Evolutionary conservation across 148 eudicot genomes (phyloP), one percentile per base, ranked within the genome.

Genomic region (Salicornia ramosissima): DNA sequence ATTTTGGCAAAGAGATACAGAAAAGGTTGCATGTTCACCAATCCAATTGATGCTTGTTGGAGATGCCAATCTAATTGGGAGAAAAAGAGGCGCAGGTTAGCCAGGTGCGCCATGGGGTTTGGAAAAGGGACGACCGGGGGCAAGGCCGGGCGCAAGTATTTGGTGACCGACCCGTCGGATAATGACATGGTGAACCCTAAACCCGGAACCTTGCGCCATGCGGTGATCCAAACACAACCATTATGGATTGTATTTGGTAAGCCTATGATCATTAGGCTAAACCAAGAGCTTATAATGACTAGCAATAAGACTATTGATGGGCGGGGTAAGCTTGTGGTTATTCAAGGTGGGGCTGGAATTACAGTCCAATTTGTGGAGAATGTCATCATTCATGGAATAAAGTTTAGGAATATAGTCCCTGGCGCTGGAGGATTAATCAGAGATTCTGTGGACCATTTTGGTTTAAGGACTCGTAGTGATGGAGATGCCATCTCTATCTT

Each of bases 271-370:
- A 88, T 88, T 33, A 80, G 70, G 65, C 80, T 88, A 15, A 84
- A 75, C 61, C 81, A 86, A 36, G 93, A 88, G 78, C 88, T 88
- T 22, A 80, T 88, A 18, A 66, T 88, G 75, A 72, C 70, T 43
- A 86, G 90, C 71, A 39, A 84, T 76, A 88, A 88, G 74, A 88
- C 94, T 28, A 86, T 88, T 7, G 94, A 88, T 47, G 90, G 75
- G 0, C 68, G 94, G 15, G 94, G 94, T n/a, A 69, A 76, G 10
- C 68, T 83, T 15, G 86, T 88, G 19, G 80, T 81, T 40, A 88
- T 88, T 25, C 83, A 80, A 15, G 65, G 68, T 40, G 94, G 94
- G 1, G 84, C 79, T 3, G 85, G 94, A 40, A 75, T 88, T 47
- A 88, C 87, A 0, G 60, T 88, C 26, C 90, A 84, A 22, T 84